Evolutionary conservation across 352 stramenopile genomes (phyloP), one percentile per base, ranked within the genome.

Genomic region (Phytophthora citrophthora): DNA sequence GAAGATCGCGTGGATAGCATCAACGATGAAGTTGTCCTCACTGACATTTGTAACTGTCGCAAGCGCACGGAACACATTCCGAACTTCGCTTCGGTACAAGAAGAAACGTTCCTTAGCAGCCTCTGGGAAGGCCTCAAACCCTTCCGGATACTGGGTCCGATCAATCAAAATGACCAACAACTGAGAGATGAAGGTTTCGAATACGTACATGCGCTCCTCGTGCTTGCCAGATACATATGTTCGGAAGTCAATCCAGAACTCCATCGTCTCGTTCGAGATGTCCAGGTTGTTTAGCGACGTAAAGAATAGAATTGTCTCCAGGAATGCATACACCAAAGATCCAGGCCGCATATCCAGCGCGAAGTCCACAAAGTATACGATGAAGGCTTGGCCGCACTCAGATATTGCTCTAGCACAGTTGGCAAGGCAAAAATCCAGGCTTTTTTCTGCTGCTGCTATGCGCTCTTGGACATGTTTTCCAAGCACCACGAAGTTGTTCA

Each of bases 231-330:
- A 91, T 29, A 94, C 66, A 53, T 94, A 94, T 8, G 62, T 46
- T 24, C 84, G 76, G 32, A 94, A 93, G 34, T 89, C 76, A 61
- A 94, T 89, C 86, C 86, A 94, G 27, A 94, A 94, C 9, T 86
- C 76, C 82, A 91, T 94, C 16, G 81, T 94, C 57, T 87, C 82
- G 45, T 91, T 91, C 5, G 86, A 91, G 15, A 86, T 76, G 7
- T 87, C 61, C 26, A 94, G 62, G 52, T 91, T 76, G 46, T 81
- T 77, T 24, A 89, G 32, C 7, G 79, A 72, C 11, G 86, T 94
- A 57, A 93, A 91, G 39, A 73, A 83, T 13, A 94, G 44, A 18
- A 94, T 72, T 13, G 75, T 81, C 7, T 90, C 78, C 23, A 94
- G 54, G 48, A 94, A 93, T 66, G 90, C 81, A 61, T 90, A 90